These are phyloP conservation scores for Artemisia annua DNA, from an alignment of 129 eudicot genomes.

Conservation along the genomic window DNA sequence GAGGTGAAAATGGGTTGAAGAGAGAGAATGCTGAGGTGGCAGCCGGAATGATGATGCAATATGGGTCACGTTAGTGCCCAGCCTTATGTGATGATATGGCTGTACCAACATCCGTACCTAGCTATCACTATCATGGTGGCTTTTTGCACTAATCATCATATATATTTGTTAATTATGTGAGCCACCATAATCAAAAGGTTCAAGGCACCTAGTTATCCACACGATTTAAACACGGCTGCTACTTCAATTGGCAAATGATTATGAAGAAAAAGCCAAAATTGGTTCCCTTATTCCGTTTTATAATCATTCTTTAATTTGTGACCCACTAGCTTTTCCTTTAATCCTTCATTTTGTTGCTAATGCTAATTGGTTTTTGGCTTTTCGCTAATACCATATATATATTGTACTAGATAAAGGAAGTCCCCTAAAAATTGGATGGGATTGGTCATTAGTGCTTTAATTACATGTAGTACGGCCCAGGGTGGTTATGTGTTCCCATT, in stretches of 20 bases:
- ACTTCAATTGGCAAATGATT: slow-evolving; percentile 9
- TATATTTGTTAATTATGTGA: slow-evolving; percentile 3
- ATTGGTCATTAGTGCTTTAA: slow-evolving; percentile 13
- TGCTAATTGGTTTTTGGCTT: background rate
- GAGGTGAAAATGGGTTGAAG: no score
- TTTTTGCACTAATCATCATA: slow-evolving; percentile 28
- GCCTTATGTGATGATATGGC: slow-evolving; percentile 12
- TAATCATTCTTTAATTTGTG: slow-evolving; percentile 9
- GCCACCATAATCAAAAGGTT: slow-evolving; percentile 20
- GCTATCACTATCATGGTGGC: slow-evolving; percentile 19
- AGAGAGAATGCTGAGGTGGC: no score
- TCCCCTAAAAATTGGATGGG: background rate
- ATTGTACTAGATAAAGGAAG: slow-evolving; percentile 7
- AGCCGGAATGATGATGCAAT: no score
- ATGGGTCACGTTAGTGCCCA: no score
- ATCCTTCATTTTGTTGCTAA: slow-evolving; percentile 9
- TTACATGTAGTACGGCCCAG: background rate
- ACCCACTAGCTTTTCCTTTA: slow-evolving; percentile 10
- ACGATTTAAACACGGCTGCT: slow-evolving; percentile 16
- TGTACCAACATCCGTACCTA: slow-evolving; percentile 40
- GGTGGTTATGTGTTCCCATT: no score
- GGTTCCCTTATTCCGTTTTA: slow-evolving; percentile 7
- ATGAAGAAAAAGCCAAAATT: slow-evolving; percentile 22
- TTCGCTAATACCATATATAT: background rate
- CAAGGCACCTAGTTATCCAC: slow-evolving; percentile 11